Evolutionary conservation across 2,329 filamentous ascomycete species (phyloP).

Genomic region (Metarhizium anisopliae): DNA sequence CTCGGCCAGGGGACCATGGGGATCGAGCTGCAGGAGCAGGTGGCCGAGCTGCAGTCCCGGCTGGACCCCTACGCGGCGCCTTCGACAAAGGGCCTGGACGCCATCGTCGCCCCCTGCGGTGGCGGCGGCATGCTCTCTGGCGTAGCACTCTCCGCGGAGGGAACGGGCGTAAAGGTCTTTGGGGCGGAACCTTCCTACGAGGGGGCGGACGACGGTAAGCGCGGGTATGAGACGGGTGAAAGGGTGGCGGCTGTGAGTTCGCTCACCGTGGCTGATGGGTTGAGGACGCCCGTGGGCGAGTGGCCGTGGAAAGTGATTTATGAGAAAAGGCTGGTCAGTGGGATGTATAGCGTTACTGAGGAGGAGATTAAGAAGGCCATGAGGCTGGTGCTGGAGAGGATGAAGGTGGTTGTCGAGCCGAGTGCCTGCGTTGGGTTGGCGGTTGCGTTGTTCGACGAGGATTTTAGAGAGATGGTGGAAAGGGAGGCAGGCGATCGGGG

Average conservation of each 20-base stretch:
- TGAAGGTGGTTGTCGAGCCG: slow-evolving; percentile 89
- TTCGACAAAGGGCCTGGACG: slow-evolving; percentile 39
- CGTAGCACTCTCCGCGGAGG: slow-evolving; percentile 65
- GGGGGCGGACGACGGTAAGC: slow-evolving; percentile 73
- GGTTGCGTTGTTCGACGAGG: slow-evolving; percentile 74
- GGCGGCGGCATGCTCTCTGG: slow-evolving; percentile 85
- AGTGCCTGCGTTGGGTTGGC: slow-evolving; percentile 79
- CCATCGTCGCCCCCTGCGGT: slow-evolving; percentile 74
- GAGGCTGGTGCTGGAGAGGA: slow-evolving; percentile 70
- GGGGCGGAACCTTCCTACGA: slow-evolving; percentile 77
- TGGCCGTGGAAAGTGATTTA: slow-evolving; percentile 72
- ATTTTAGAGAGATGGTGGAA: slow-evolving; percentile 65
- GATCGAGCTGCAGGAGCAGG: slow-evolving; percentile 73
- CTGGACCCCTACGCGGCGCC: slow-evolving; percentile 4
- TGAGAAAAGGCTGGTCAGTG: slow-evolving; percentile 58
- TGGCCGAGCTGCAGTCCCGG: slow-evolving; percentile 32
- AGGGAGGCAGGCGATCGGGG: slow-evolving; percentile 60
- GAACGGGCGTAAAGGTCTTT: slow-evolving; percentile 68
- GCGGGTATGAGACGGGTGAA: slow-evolving; percentile 55
- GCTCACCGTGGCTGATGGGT: slow-evolving; percentile 79
- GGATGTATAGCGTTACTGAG: slow-evolving; percentile 67
- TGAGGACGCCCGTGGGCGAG: slow-evolving; percentile 72
- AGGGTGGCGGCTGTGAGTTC: slow-evolving; percentile 62
- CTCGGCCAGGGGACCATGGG: slow-evolving; percentile 88
- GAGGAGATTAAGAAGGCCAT: slow-evolving; percentile 72